Evolutionary conservation across 1,284 basidiomycete species (phyloP).

Genomic region (Rhodotorula sp.): DNA sequence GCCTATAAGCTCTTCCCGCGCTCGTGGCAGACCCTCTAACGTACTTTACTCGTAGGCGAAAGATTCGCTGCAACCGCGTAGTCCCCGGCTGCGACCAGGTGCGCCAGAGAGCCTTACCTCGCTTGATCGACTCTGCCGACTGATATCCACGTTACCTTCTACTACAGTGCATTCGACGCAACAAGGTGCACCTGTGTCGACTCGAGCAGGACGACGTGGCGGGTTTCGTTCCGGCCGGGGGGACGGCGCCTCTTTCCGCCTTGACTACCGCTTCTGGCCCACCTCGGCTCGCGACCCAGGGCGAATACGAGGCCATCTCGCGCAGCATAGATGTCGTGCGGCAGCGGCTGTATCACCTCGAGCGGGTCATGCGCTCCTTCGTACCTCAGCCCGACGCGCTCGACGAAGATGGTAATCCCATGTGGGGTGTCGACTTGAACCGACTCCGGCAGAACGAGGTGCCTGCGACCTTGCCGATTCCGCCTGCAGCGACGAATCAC

Average conservation of each 20-base stretch:
- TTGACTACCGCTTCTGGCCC: background rate
- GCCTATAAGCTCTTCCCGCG: background rate
- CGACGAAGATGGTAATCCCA: constrained; percentile 14
- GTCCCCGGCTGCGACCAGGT: constrained; percentile 22
- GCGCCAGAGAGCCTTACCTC: no score
- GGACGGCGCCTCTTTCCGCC: background rate
- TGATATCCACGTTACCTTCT: background rate
- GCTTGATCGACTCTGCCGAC: no score
- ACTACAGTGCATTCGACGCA: constrained; percentile 30
- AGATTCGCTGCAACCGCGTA: constrained; percentile 36
- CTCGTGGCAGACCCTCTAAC: background rate
- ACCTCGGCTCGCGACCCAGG: constrained; percentile 9
- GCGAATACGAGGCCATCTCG: constrained; percentile 32
- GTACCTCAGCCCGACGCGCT: constrained; percentile 14
- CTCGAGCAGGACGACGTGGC: constrained; percentile 9
- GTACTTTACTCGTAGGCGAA: constrained; percentile 6
- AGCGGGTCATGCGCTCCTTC: constrained; percentile 26
- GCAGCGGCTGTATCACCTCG: constrained; percentile 31
- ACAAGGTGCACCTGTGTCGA: constrained; percentile 22
- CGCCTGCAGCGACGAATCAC: background rate
- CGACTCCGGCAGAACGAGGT: background rate
- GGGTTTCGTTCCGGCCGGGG: background rate
- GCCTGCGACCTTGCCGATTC: background rate
- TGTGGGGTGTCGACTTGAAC: constrained; percentile 22
- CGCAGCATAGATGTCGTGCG: constrained; percentile 22